phyloP scores from a whole-genome alignment of 2,329 filamentous ascomycete species.

The Tolypocladium tundrense region DNA sequence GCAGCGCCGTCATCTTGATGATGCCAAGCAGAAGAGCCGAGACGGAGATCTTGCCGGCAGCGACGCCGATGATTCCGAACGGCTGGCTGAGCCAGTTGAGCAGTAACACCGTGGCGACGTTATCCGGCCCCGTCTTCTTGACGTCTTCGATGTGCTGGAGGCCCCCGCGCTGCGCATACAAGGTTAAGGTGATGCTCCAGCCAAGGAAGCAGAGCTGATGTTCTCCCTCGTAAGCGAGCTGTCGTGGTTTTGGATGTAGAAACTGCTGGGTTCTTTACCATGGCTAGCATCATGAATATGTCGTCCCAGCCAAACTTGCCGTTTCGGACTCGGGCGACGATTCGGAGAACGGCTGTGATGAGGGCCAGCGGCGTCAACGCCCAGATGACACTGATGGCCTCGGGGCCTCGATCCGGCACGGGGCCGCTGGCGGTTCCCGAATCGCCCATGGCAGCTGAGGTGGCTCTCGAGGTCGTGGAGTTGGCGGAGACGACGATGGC shows the following conservation, averaged over 20 bases:
- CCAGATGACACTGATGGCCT: slow-evolving; percentile 7
- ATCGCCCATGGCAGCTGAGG: not conserved
- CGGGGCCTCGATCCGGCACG: slow-evolving; percentile 6
- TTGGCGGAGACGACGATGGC: not conserved
- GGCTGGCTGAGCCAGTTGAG: slow-evolving; percentile 11
- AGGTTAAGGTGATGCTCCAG: slow-evolving; percentile 9
- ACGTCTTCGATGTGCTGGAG: slow-evolving; percentile 8
- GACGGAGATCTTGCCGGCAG: slow-evolving; percentile 11
- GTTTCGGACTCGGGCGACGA: slow-evolving; percentile 4
- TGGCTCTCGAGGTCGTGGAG: no score
- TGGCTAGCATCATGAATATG: slow-evolving; percentile 10
- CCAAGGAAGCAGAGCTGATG: slow-evolving; percentile 8
- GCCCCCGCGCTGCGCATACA: slow-evolving; percentile 9
- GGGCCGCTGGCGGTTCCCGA: not conserved
- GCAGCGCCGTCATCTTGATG: slow-evolving; percentile 8
- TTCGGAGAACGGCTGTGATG: slow-evolving; percentile 5
- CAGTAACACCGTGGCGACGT: slow-evolving; percentile 9
- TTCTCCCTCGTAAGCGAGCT: not conserved
- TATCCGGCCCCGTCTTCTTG: slow-evolving; percentile 7
- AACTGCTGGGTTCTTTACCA: slow-evolving; percentile 1
- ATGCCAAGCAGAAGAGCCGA: slow-evolving; percentile 10
- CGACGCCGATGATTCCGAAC: slow-evolving; percentile 11
- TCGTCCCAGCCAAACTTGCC: slow-evolving; percentile 11
- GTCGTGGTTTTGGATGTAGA: not conserved
- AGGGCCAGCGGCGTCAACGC: slow-evolving; percentile 8